These are phyloP conservation scores for Botrytis pseudocinerea DNA, from an alignment of 2,329 filamentous ascomycete species.

Conservation along the genomic window DNA sequence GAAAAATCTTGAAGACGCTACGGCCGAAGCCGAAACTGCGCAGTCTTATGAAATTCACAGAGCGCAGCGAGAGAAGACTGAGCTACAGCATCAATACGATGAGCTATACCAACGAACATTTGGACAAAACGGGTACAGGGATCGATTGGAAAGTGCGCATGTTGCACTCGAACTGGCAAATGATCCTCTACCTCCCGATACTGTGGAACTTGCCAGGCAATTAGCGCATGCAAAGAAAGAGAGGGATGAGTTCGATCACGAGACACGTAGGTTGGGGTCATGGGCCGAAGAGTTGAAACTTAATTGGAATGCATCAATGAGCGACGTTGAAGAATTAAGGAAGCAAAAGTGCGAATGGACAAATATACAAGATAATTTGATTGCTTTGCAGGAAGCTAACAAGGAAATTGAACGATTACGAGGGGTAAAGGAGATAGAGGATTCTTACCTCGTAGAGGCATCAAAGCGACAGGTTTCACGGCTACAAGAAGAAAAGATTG, in stretches of 20 bases:
- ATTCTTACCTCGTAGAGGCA: slow-evolving; percentile 5
- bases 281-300: slow-evolving; percentile 1
- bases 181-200: background rate
- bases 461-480: background rate
- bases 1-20: background rate
- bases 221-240: background rate
- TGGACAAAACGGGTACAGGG: slow-evolving; percentile 10
- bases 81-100: background rate
- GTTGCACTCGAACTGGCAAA: slow-evolving; percentile 15
- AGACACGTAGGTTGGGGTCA: background rate
- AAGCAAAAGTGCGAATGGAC: background rate
- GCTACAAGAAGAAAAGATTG: slow-evolving; percentile 4
- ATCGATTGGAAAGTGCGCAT: slow-evolving; percentile 14
- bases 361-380: background rate
- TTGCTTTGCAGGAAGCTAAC: slow-evolving; percentile 3
- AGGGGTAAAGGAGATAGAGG: background rate
- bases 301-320: background rate
- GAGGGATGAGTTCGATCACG: background rate
- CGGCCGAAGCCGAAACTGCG: background rate
- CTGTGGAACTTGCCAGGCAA: background rate
- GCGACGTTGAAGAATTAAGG: background rate
- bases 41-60: background rate
- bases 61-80: background rate
- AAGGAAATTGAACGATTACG: slow-evolving; percentile 3
- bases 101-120: background rate